Evolutionary conservation across 768 basidiomycete species (phyloP), one percentile per base, ranked within the genome.

Genomic region (Trichaptum fuscoviolaceum): DNA sequence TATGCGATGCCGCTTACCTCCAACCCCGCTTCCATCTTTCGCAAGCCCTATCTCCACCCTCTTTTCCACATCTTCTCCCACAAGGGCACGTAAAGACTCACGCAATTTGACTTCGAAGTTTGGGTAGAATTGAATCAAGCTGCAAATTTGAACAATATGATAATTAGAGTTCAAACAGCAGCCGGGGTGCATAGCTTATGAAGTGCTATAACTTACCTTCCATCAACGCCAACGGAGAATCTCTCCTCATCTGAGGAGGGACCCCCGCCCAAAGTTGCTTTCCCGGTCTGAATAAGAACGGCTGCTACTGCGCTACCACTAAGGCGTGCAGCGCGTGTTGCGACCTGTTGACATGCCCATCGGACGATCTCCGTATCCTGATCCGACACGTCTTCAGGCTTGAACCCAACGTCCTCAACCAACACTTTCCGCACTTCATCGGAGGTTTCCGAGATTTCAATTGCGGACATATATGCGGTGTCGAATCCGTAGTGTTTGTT

Each of bases 1-100:
- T 60, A 63, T 60, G 25, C 57, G 20, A 20, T n/a, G 42, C 62
- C 36, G 76, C 91, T 79, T 76, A 97, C 96, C 96, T 73, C 97
- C 97, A 57, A 95, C 95, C 42, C 96, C 97, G 72, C 93, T 96
- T 15, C 97, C 97, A 71, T 99, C 97, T 77, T 97, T 99, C 4
- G 97, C 97, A 74, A 99, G 75, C 42, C 94, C 96, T 71, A 99
- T 92, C 62, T 89, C 84, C 0, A 97, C 87, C 34, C 87, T 81
- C 72, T 86, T 81, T 80, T 96, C 94, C 7, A 92, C 87, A 35
- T 92, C 87, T 57, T 85, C 80, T 1, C 96, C 96, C 2, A 99
- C 86, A 24, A 99, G 73, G 2, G 78, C 74, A n/a, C 85, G 80
- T 63, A 99, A 75, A 0, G 95, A 89, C 58, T 87, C 86, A 20